Conservation (phyloP, 2,329 filamentous ascomycete genomes). For the Aspergillus thermomutatus region DNA sequence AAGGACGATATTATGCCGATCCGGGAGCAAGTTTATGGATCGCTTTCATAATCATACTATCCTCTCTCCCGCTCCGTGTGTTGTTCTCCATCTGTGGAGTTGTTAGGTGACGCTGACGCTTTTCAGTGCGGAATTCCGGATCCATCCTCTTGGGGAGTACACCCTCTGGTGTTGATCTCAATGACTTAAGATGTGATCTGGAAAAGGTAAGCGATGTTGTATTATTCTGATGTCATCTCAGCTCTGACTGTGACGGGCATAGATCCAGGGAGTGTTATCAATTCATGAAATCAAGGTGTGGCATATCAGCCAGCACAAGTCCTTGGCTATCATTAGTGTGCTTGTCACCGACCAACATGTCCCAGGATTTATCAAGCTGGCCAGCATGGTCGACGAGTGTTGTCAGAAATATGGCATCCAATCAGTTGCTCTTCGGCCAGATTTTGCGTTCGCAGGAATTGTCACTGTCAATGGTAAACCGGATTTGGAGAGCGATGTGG, state of each 20-base stretch:
- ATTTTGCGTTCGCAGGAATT: slow-evolving; percentile 37
- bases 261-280: slow-evolving; percentile 64
- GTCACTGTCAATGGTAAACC: not conserved
- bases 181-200: slow-evolving; percentile 66
- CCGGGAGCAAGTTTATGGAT: slow-evolving; percentile 68
- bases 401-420: slow-evolving; percentile 72
- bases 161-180: slow-evolving; percentile 56
- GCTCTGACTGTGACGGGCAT: not conserved
- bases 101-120: not conserved
- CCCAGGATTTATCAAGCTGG: slow-evolving; percentile 57
- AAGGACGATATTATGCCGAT: slow-evolving; percentile 66
- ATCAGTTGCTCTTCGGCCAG: slow-evolving; percentile 68
- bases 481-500: slow-evolving; percentile 5
- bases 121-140: slow-evolving; percentile 41
- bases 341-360: slow-evolving; percentile 58
- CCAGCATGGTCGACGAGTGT: slow-evolving; percentile 63
- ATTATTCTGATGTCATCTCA: slow-evolving; percentile 10
- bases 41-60: slow-evolving; percentile 66
- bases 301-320: slow-evolving; percentile 67
- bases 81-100: not conserved
- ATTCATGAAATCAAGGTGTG: slow-evolving; percentile 73
- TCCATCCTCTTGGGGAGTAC: slow-evolving; percentile 66
- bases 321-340: slow-evolving; percentile 67
- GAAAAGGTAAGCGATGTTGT: slow-evolving; percentile 50
- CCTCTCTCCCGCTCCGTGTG: slow-evolving; percentile 54